Conservation (phyloP, 192 early-diverging fungal species). For the Geranomyces variabilis region DNA sequence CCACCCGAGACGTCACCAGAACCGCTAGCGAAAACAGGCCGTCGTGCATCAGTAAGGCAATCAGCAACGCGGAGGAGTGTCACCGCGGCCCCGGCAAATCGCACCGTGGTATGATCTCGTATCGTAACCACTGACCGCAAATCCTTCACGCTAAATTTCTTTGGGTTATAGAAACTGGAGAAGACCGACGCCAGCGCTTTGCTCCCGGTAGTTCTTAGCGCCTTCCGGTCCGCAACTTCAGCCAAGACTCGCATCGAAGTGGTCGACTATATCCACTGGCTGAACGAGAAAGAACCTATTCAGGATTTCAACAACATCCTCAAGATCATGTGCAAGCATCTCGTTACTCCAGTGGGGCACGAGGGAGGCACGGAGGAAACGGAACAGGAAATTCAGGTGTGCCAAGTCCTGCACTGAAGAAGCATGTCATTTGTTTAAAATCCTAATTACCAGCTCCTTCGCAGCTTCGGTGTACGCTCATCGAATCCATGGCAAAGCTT, state of each 20-base stretch:
- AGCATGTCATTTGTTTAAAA: too few relatives aligned
- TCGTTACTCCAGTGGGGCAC: background rate
- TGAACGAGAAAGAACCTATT: slow-evolving; percentile 44
- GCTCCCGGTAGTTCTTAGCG: slow-evolving; percentile 10
- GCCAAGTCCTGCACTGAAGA: background rate
- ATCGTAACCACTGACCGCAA: too few relatives aligned
- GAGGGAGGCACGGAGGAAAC: background rate
- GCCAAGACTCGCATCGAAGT: slow-evolving; percentile 34
- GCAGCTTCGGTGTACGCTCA: slow-evolving; percentile 34
- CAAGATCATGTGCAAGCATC: slow-evolving; percentile 32
- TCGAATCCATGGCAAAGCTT: slow-evolving; percentile 37
- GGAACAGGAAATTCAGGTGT: slow-evolving; percentile 16
- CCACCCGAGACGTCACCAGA: background rate
- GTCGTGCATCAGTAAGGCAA: too few relatives aligned
- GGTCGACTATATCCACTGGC: slow-evolving; percentile 46
- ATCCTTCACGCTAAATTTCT: too few relatives aligned
- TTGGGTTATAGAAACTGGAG: background rate
- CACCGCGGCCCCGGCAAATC: too few relatives aligned
- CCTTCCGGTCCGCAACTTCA: slow-evolving; percentile 20
- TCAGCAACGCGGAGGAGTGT: too few relatives aligned
- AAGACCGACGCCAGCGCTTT: background rate
- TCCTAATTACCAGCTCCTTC: background rate
- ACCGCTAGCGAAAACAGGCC: too few relatives aligned
- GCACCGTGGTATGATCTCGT: too few relatives aligned
- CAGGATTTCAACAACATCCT: slow-evolving; percentile 32